Conservation (phyloP, 2,329 filamentous ascomycete species). For the Beauveria pseudobassiana region DNA sequence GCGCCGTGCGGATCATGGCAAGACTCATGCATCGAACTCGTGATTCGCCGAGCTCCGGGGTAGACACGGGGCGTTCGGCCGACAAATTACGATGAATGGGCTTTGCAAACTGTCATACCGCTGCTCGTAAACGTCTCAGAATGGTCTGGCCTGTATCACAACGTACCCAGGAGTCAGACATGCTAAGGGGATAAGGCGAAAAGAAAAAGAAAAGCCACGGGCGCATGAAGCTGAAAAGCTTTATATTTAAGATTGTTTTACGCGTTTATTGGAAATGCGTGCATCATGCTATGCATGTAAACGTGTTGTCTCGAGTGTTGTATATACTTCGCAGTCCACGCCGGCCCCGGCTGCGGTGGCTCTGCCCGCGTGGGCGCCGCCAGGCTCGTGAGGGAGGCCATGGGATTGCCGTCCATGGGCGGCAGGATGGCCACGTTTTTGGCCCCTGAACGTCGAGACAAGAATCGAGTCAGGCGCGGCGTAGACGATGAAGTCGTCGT, state of each 20-base stretch:
- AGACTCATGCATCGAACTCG: background rate
- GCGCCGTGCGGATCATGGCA: background rate
- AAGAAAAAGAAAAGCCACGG: no score
- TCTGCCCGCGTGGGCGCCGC: background rate
- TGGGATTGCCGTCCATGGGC: background rate
- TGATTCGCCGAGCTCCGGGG: background rate
- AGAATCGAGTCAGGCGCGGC: slow-evolving; percentile 3
- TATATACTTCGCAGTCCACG: slow-evolving; percentile 5
- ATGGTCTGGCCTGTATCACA: background rate
- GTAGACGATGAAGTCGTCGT: slow-evolving; percentile 8
- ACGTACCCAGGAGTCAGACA: background rate
- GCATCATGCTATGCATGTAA: background rate
- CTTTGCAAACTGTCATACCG: background rate
- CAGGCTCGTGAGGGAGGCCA: background rate
- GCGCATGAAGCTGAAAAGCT: background rate
- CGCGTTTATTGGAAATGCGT: background rate
- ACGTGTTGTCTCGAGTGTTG: background rate
- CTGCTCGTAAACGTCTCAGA: background rate
- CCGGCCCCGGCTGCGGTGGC: background rate
- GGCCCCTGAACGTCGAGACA: background rate
- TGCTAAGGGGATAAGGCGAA: background rate
- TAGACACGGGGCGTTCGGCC: background rate
- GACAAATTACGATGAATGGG: background rate
- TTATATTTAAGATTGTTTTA: background rate
- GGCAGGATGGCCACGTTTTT: background rate